These are phyloP conservation scores for Suillus cothurnatus DNA, from an alignment of 768 basidiomycete genomes.

Conservation along the genomic window DNA sequence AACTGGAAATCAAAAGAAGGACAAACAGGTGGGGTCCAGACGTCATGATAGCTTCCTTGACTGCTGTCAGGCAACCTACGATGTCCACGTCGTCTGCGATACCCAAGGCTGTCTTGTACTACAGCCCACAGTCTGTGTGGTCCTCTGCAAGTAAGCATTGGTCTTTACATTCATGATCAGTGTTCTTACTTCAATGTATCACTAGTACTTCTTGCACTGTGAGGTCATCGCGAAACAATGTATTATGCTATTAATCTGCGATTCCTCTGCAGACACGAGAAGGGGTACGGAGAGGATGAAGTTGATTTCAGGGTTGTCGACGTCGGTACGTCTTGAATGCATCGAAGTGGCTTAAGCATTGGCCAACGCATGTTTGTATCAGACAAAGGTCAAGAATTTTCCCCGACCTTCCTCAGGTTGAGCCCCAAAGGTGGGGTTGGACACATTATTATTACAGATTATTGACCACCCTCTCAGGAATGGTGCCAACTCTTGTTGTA, in stretches of 20 bases:
- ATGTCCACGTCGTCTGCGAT: conserved; percentile 29
- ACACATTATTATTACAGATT: conserved; percentile 13
- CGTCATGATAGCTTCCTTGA: neutral
- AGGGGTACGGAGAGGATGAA: conserved; percentile 83
- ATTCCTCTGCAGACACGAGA: conserved; percentile 55
- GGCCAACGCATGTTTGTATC: neutral
- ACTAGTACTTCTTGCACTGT: conserved; percentile 60
- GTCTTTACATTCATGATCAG: neutral
- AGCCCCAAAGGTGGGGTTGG: conserved; percentile 64
- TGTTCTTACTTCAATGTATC: conserved; percentile 3
- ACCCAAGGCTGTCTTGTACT: conserved; percentile 84
- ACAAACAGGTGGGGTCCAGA: conserved; percentile 6
- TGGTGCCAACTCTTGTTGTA: conserved; percentile 84
- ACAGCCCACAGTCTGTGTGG: conserved; percentile 62
- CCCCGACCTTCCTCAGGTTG: conserved; percentile 72
- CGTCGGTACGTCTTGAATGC: conserved; percentile 42
- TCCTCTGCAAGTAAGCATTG: conserved; percentile 57
- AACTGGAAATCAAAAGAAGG: conserved; percentile 11
- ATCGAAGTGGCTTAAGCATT: neutral
- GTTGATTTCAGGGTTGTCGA: conserved; percentile 70
- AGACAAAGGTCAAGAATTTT: conserved; percentile 83
- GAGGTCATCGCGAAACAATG: conserved; percentile 24
- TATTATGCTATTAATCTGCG: conserved; percentile 10
- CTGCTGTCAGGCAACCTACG: conserved; percentile 5
- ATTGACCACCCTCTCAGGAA: conserved; percentile 46